Conservation (phyloP, 345 rosid species). For the Odontarrhena argentea region DNA sequence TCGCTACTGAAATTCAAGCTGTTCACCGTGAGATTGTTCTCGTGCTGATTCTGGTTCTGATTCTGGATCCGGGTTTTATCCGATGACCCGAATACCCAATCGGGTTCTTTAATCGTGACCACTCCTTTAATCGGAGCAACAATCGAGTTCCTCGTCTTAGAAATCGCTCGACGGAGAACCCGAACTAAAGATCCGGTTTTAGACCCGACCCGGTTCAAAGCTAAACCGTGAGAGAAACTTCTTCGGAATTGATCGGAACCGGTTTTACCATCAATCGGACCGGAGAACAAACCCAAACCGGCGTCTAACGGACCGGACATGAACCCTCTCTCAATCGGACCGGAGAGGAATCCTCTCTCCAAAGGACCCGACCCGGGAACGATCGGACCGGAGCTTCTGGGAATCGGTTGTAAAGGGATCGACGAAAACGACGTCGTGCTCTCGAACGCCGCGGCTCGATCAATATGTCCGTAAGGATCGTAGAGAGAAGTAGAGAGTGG, state of each 20-base stretch:
- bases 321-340: conserved; percentile 88
- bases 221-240: conserved; percentile 80
- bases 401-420: conserved; percentile 89
- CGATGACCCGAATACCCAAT: conserved; percentile 59
- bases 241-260: conserved; percentile 63
- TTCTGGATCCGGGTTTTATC: conserved; percentile 49
- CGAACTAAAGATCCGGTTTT: conserved; percentile 64
- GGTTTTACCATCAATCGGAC: conserved; percentile 59
- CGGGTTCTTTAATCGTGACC: conserved; percentile 58
- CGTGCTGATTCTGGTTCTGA: conserved; percentile 43
- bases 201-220: conserved; percentile 44
- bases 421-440: conserved; percentile 85
- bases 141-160: conserved; percentile 76
- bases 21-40: conserved; percentile 63
- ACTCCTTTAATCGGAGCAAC: conserved; percentile 72
- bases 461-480: conserved; percentile 66
- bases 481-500: conserved; percentile 80
- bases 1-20: conserved; percentile 58
- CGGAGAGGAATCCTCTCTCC: conserved; percentile 83
- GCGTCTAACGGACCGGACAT: conserved; percentile 86
- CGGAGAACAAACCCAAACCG: conserved; percentile 55
- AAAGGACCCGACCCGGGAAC: conserved; percentile 72
- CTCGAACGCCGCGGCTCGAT: conserved; percentile 88
- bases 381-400: conserved; percentile 72
- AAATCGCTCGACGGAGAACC: conserved; percentile 69